Evolutionary conservation across 805 yeast genomes (phyloP).

Genomic region (Metschnikowia kofuensis): DNA sequence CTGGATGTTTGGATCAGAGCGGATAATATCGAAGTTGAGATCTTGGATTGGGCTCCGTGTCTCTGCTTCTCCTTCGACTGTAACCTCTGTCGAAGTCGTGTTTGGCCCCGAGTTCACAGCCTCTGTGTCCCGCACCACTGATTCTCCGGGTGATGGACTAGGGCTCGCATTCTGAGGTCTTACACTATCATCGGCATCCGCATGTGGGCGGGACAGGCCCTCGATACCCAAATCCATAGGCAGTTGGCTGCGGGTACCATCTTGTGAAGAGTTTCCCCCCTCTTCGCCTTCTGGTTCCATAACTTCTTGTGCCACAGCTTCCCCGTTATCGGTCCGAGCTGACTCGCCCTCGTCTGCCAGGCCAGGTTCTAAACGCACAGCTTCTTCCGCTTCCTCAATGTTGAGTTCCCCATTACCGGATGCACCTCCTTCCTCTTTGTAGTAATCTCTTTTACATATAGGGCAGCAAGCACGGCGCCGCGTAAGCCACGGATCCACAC

Average conservation of each 20-base stretch:
- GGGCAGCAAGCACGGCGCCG: constrained; percentile 80
- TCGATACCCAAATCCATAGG: neutral
- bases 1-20: constrained; percentile 36
- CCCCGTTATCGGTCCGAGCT: neutral
- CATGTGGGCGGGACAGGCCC: neutral
- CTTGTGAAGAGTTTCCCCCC: too few species aligned
- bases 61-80: neutral
- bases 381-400: constrained; percentile 3
- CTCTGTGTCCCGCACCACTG: too few species aligned
- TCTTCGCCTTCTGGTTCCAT: neutral
- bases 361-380: neutral
- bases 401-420: neutral
- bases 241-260: too few species aligned
- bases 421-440: constrained; percentile 24
- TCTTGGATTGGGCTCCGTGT: constrained; percentile 1
- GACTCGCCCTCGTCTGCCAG: neutral
- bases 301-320: neutral
- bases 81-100: neutral
- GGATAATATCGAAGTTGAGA: constrained; percentile 31
- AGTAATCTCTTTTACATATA: constrained; percentile 70
- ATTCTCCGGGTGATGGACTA: neutral
- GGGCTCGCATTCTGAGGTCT: neutral
- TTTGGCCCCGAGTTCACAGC: too few species aligned
- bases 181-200: neutral
- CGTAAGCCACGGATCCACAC: constrained; percentile 81